Percentiles rank a stretch among this genome's conserved stretches.
Evolutionary conservation across 305 asterid species (phyloP).

Genomic region (Rubia peregrina): DNA sequence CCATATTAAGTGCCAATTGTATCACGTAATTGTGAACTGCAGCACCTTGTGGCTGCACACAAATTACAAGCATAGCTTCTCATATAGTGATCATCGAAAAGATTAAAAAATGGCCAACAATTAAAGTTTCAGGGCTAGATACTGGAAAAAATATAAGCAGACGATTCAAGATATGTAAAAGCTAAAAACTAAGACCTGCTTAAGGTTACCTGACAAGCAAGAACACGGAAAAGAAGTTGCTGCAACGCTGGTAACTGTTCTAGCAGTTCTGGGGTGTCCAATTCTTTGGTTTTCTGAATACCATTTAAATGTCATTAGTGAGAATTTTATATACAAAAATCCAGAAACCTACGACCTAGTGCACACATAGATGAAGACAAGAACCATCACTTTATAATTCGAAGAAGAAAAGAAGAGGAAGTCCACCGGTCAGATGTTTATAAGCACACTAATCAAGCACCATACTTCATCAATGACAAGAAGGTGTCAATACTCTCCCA

Average conservation of each 20-base stretch:
- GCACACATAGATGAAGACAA: neutral
- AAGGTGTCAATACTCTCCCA: neutral
- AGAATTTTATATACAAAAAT: conserved; percentile 2
- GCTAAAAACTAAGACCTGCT: conserved; percentile 14
- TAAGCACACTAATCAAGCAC: neutral
- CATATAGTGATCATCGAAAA: neutral
- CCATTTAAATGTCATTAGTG: conserved; percentile 15
- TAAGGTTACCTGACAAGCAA: conserved; percentile 78
- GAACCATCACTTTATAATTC: neutral
- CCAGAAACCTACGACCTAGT: neutral
- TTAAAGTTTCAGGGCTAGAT: neutral
- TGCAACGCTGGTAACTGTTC: conserved; percentile 87
- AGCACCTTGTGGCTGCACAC: conserved; percentile 97
- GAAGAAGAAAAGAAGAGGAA: neutral
- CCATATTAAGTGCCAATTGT: conserved; percentile 94
- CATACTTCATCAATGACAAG: neutral
- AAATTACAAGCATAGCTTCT: conserved; percentile 20
- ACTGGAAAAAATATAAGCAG: neutral
- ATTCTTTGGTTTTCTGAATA: conserved; percentile 83
- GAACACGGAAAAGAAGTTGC: conserved; percentile 74
- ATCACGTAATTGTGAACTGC: conserved; percentile 74
- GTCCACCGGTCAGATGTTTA: neutral
- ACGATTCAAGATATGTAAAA: neutral
- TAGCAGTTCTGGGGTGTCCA: conserved; percentile 72
- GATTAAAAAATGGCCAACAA: neutral